Base-by-base conservation (phyloP, 176 grass and related monocot genomes). In the Musa schizocarpa region DNA sequence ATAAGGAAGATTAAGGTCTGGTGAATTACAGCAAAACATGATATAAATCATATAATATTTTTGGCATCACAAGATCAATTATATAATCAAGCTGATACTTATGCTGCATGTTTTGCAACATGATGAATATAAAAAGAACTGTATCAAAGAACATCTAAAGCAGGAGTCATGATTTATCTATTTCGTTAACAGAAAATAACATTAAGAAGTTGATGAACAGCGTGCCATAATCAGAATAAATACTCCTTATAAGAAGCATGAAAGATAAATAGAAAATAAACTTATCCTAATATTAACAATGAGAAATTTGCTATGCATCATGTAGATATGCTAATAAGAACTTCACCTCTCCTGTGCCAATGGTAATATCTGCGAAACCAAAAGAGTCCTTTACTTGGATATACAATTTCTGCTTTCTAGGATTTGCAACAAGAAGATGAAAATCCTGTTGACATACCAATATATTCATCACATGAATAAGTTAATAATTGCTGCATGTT, bases 311-410 rank as follows among this genome's bases (percentile, higher is more conserved):
- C 2, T 16, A 71, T 72, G 12, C 19, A 23, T 11, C 55, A 25
- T 20, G 54, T 12, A 80, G 16, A 9, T 50, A 27, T 51, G 48
- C 8, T 20, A 14, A 48, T 80, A 52, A 11, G 49, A 48, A 17
- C 48, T 20, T 27, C 85, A 98, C 95, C 90, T 93, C 95, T 57
- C 88, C 95, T 6, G 82, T 85, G 34, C 95, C 95, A 62, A 98
- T 85, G 62, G 90, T 79, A 27, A 93, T 57, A 72, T 93, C 95
- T 9, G 84, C 87, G 63, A 98, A 82, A 73, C 95, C 95, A 78
- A 98, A 69, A 1, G 88, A 89, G 67, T 98, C 95, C 74, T 86
- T 98, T 75, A 93, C 90, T 89, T 89, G 80, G 64, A 98, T 77
- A 57, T 54, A 67, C 74, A 98, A 80, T 83, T 91, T 93, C 16